Conservation (phyloP, 495 filamentous ascomycete species). For the Penicilliopsis zonata region DNA sequence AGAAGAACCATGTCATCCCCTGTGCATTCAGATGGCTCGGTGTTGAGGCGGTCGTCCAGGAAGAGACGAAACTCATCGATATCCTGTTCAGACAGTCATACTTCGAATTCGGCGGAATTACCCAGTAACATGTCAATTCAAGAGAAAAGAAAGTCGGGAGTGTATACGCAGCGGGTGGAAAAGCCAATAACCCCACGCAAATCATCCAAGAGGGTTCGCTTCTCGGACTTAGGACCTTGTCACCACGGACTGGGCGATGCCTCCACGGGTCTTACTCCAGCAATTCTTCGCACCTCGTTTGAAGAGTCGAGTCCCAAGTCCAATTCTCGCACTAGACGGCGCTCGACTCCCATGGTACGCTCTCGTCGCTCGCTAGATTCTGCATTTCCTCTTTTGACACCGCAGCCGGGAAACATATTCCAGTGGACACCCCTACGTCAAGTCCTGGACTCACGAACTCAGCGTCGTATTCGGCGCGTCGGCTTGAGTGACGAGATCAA, state of each 20-base stretch:
- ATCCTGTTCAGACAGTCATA: no score
- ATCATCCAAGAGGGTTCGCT: constrained; percentile 53
- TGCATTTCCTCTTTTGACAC: constrained; percentile 15
- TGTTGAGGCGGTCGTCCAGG: no score
- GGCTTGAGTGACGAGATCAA: constrained; percentile 69
- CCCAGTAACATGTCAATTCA: no score
- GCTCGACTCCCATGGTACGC: constrained; percentile 18
- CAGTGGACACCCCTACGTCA: constrained; percentile 61
- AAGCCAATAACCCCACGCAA: constrained; percentile 24
- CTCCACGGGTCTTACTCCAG: constrained; percentile 59
- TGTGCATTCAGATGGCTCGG: no score
- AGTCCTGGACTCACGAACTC: constrained; percentile 56
- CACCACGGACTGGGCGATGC: constrained; percentile 13
- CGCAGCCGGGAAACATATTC: constrained; percentile 23
- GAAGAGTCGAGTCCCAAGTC: constrained; percentile 20
- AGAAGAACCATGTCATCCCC: no score
- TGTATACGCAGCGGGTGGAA: no score
- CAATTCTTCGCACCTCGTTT: constrained; percentile 47
- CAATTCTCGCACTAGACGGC: constrained; percentile 27
- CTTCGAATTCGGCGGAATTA: no score
- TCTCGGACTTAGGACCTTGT: constrained; percentile 55
- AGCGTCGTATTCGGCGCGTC: constrained; percentile 56
- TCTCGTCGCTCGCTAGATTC: constrained; percentile 12
- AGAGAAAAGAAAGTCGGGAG: no score
- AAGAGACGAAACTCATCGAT: no score